These are phyloP conservation scores for Haplographium delicatum DNA, from an alignment of 495 filamentous ascomycete species.

Conservation along the genomic window DNA sequence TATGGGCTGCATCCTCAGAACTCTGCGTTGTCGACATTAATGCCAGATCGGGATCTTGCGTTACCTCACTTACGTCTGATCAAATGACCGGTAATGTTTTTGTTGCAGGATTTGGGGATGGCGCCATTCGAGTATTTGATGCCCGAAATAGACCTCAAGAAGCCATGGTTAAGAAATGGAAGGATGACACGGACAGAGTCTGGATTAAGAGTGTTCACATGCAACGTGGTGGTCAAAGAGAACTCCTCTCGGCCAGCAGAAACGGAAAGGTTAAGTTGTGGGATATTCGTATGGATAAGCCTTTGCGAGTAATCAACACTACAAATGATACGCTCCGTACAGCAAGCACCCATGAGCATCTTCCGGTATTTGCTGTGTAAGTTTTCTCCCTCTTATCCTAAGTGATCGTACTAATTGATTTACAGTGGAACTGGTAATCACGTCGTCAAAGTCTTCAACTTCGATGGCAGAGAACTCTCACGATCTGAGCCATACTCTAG, in stretches of 20 bases:
- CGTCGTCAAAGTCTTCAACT: constrained; percentile 86
- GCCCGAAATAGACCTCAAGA: constrained; percentile 74
- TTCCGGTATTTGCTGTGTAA: constrained; percentile 94
- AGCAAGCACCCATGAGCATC: constrained; percentile 91
- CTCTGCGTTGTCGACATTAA: constrained; percentile 92
- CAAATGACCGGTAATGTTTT: constrained; percentile 96
- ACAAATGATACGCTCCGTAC: constrained; percentile 77
- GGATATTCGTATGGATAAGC: constrained; percentile 83
- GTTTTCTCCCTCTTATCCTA: constrained; percentile 29
- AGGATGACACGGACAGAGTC: constrained; percentile 71
- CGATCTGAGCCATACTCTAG: constrained; percentile 81
- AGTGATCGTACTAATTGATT: constrained; percentile 17
- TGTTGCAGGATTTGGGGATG: constrained; percentile 93
- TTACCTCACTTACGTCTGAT: constrained; percentile 92
- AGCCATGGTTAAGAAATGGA: constrained; percentile 92
- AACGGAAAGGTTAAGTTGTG: constrained; percentile 93
- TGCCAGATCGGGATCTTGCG: constrained; percentile 89
- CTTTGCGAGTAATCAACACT: constrained; percentile 65
- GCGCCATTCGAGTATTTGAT: constrained; percentile 93
- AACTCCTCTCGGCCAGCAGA: constrained; percentile 79
- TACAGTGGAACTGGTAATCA: constrained; percentile 79
- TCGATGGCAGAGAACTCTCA: constrained; percentile 69
- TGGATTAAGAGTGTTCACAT: constrained; percentile 97
- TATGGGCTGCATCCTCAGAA: constrained; percentile 94
- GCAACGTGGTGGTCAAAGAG: constrained; percentile 89